phyloP scores from a whole-genome alignment of 805 yeast genomes.

The Yarrowia divulgata region DNA sequence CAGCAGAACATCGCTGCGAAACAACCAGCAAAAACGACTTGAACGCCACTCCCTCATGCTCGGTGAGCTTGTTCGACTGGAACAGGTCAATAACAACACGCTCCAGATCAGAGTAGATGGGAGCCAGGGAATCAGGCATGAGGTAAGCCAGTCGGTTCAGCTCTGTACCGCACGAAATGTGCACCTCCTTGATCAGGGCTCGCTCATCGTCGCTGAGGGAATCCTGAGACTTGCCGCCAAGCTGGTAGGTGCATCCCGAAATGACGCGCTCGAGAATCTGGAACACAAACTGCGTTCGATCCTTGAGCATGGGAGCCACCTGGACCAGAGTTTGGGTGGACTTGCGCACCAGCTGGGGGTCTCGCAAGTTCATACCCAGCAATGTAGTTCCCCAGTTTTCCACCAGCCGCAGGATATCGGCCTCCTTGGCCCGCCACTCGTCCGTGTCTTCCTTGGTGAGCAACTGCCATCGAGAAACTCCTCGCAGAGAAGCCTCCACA shows the following conservation, averaged over 20 bases:
- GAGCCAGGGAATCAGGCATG: slow-evolving; percentile 89
- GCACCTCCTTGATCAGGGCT: slow-evolving; percentile 82
- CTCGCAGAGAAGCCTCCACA: slow-evolving; percentile 88
- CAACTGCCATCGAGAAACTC: slow-evolving; percentile 92
- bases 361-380: slow-evolving; percentile 74
- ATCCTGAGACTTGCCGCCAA: slow-evolving; percentile 55
- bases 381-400: slow-evolving; percentile 63
- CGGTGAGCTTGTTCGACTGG: slow-evolving; percentile 72
- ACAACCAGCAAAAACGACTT: slow-evolving; percentile 90
- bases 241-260: slow-evolving; percentile 86
- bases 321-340: slow-evolving; percentile 92
- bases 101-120: slow-evolving; percentile 82
- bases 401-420: slow-evolving; percentile 60
- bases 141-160: slow-evolving; percentile 90
- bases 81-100: slow-evolving; percentile 76
- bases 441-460: slow-evolving; percentile 60
- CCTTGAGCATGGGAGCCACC: slow-evolving; percentile 88
- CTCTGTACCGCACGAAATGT: slow-evolving; percentile 94
- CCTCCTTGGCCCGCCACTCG: slow-evolving; percentile 59
- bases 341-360: slow-evolving; percentile 81
- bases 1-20: slow-evolving; percentile 73
- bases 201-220: slow-evolving; percentile 69
- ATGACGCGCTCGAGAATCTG: slow-evolving; percentile 82
- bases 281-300: slow-evolving; percentile 75
- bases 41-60: slow-evolving; percentile 92